Base-by-base conservation (phyloP, 2,329 filamentous ascomycete species). In the Ascosphaera pollenicola region DNA sequence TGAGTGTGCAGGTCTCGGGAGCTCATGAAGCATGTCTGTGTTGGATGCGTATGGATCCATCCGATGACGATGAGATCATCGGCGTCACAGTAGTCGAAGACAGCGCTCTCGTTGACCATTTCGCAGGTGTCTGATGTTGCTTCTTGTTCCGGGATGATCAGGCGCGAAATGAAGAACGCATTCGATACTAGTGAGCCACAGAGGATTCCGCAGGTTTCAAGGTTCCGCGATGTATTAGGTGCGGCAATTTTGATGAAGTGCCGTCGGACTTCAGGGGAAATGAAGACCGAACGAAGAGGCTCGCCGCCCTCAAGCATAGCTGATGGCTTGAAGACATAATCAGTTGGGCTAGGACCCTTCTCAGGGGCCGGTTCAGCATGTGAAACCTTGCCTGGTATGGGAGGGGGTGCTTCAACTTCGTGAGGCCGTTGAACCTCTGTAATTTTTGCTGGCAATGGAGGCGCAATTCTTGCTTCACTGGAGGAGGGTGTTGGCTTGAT, bases 41-140 rank as follows among this genome's bases (percentile, higher is more conserved):
- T 83, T 0, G 89, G 89, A 55, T 98, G 89, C 0, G 89, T 98
- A 54, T 98, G 89, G 44, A 98, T 98, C 89, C 89, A 98, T 31
- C 87, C 87, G 3, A 93, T 68, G 39, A 92, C 74, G 56, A 93
- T 71, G 28, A 95, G 59, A 43, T 91, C 80, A 51, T 92, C 73
- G 3, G 66, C 68, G 49, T 89, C 80, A 52, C 85, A 91, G 54
- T 87, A 94, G 41, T 93, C 83, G 48, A 94, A 85, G 19, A 94
- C 67, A 0, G 74, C 73, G 21, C 71, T 70, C 55, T 92, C 84
- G 47, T 94, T 89, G 37, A 83, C 73, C 16, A 83, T 95, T 57
- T 95, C 87, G 55, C 89, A 98, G 0, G 89, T 95, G 52, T 98
- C 87, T 2, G 78, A 75, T 0, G 87, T 94, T 50, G 78, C 78